These are phyloP conservation scores for Aureobasidium sp. DNA, from an alignment of 2,329 filamentous ascomycete species.

Conservation along the genomic window DNA sequence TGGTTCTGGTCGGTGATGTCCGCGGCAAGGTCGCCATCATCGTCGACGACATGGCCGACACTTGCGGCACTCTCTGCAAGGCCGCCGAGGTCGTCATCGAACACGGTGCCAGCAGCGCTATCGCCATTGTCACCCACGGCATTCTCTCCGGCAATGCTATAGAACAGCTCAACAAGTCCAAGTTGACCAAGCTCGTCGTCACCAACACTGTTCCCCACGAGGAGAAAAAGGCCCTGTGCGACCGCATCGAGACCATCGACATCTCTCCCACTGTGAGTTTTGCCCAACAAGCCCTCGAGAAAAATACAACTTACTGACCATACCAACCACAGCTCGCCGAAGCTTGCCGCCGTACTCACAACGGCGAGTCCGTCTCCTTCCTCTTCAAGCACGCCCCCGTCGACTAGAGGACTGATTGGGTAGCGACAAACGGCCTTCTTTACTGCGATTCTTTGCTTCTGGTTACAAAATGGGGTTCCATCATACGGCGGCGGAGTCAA, in stretches of 20 bases:
- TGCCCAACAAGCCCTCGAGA: not conserved
- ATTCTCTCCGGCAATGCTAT: constrained; percentile 85
- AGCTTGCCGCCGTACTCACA: constrained; percentile 60
- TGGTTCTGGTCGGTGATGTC: constrained; percentile 95
- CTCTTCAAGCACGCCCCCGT: constrained; percentile 57
- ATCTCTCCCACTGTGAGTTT: constrained; percentile 63
- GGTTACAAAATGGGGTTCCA: not conserved
- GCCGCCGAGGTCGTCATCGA: constrained; percentile 81
- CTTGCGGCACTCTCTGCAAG: constrained; percentile 80
- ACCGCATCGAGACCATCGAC: constrained; percentile 81
- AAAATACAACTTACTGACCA: not conserved
- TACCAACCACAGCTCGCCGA: constrained; percentile 46
- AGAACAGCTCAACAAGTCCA: constrained; percentile 71
- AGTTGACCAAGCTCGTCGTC: constrained; percentile 70
- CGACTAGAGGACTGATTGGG: constrained; percentile 20
- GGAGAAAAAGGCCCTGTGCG: constrained; percentile 70
- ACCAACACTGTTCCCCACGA: constrained; percentile 81
- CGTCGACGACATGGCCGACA: constrained; percentile 97
- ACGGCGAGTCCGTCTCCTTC: constrained; percentile 58
- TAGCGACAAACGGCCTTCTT: not conserved
- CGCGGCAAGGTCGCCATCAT: constrained; percentile 86
- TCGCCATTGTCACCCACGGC: constrained; percentile 91
- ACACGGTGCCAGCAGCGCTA: constrained; percentile 77
- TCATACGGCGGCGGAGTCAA: constrained; percentile 4
- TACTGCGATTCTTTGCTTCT: not conserved